phyloP scores from a whole-genome alignment of 768 basidiomycete species.

The Tylopilus sp. region DNA sequence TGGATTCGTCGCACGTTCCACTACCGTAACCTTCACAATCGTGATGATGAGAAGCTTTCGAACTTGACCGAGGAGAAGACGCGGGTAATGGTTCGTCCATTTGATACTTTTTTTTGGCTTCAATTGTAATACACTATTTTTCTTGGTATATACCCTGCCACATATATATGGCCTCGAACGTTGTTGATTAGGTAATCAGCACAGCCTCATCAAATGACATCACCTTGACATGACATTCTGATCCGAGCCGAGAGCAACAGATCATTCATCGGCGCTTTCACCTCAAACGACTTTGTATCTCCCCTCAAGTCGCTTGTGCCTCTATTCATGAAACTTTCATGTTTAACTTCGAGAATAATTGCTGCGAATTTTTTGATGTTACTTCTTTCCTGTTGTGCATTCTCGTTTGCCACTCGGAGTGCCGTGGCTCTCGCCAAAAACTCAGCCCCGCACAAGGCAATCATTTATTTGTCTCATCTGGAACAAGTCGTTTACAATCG shows the following conservation, averaged over 20 bases:
- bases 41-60: no score
- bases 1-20: constrained; percentile 32
- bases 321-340: not conserved
- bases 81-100: not conserved
- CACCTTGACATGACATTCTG: no score
- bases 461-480: no score
- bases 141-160: not conserved
- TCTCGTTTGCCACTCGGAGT: no score
- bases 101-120: not conserved
- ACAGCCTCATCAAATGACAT: not conserved
- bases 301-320: not conserved
- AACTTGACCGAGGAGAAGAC: not conserved
- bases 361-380: not conserved
- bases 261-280: not conserved
- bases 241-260: no score
- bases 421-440: no score
- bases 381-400: no score
- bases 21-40: constrained; percentile 9
- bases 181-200: not conserved
- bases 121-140: not conserved
- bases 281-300: not conserved
- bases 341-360: no score
- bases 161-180: not conserved
- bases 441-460: no score
- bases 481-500: no score